Base-by-base conservation (phyloP, 306 rosid genomes). In the Fagus crenata region DNA sequence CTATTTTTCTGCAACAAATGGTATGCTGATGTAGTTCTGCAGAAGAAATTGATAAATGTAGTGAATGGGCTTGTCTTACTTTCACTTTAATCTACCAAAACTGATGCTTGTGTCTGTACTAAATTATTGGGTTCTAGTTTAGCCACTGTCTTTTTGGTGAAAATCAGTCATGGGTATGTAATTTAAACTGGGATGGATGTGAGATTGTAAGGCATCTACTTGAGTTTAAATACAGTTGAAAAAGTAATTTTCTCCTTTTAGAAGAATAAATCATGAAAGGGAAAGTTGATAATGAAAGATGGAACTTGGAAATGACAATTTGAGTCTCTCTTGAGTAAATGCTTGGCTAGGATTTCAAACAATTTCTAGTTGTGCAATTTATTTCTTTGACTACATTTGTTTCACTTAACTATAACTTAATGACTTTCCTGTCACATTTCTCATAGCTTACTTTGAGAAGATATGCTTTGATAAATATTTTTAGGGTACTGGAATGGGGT, bases 401-500 rank as follows among this genome's bases (percentile, higher is more conserved):
- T 67, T 37, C 49, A 40, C 49, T 67, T 15, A 39, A 17, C 8
- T n/a, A 15, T 37, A 15, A 17, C 49, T 7, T n/a, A 6, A 35
- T 67, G 71, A 17, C 49, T 65, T 65, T 39, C 31, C 2, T 65
- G 14, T 65, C 71, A 39, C n/a, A 65, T 7, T 39, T 63, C 3
- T 65, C 7, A 7, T 65, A 7, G 49, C 49, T 17, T 65, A n/a
- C 49, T 32, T 65, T 39, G 9, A 39, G 32, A 40, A 37, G 49
- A 65, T 39, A 4, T 39, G 43, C 18, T 39, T 14, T 65, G 71
- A 39, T 65, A 37, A 37, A 41, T 35, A 63, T 72, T 73, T 81
- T 65, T 59, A 93, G 98, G 75, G 89, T 79, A 8, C 84, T 93
- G 83, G 95, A 91, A 80, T 93, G 98, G 98, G 59, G 85, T 53